Conservation (phyloP, 305 asterid species). For the Striga hermonthica region DNA sequence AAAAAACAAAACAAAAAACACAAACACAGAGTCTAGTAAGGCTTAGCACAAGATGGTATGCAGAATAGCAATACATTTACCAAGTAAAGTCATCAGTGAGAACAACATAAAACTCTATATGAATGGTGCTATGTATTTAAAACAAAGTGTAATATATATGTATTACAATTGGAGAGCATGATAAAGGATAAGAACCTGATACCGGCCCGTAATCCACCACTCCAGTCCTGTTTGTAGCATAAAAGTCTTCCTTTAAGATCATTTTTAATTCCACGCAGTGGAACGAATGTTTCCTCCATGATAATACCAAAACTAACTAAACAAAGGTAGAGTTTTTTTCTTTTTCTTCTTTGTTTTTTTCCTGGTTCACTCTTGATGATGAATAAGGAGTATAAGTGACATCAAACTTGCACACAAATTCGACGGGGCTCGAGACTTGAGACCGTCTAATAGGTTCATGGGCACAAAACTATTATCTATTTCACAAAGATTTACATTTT, state of each 20-base stretch:
- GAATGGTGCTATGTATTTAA: too few relatives aligned
- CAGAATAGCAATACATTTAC: background rate
- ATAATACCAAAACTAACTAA: slow-evolving; percentile 23
- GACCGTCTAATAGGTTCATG: slow-evolving; percentile 52
- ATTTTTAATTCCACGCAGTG: slow-evolving; percentile 85
- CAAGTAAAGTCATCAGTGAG: background rate
- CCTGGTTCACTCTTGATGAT: slow-evolving; percentile 2
- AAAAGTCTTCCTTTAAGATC: slow-evolving; percentile 80
- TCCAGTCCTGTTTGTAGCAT: slow-evolving; percentile 95
- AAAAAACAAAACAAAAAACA: slow-evolving; percentile 29
- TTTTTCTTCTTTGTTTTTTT: background rate
- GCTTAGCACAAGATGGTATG: too few relatives aligned
- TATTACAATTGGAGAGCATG: slow-evolving; percentile 28
- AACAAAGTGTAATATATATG: background rate
- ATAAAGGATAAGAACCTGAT: slow-evolving; percentile 58
- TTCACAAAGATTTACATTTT: slow-evolving; percentile 50
- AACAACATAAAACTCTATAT: background rate
- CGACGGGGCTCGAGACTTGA: slow-evolving; percentile 50
- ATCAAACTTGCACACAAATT: slow-evolving; percentile 34
- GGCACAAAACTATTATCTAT: slow-evolving; percentile 27
- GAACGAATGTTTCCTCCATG: slow-evolving; percentile 97
- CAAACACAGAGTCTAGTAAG: background rate
- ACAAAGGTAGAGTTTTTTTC: background rate
- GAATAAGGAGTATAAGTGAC: slow-evolving; percentile 30
- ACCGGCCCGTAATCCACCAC: slow-evolving; percentile 78